Base-by-base conservation (phyloP, 192 early-diverging fungal genomes). In the Linnemannia schmuckeri region DNA sequence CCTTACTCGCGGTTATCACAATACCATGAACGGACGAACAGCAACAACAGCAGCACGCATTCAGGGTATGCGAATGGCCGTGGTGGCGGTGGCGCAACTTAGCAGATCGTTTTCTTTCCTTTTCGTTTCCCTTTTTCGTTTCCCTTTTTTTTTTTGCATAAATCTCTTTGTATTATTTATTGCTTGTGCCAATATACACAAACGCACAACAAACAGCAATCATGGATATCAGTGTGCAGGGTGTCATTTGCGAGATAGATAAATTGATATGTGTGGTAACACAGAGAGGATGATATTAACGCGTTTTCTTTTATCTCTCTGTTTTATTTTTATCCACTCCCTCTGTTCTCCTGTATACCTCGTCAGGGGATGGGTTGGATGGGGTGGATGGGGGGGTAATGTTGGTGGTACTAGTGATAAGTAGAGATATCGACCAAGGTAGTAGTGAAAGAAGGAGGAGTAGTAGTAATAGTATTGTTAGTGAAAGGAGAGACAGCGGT, bases 1-100 rank as follows among this genome's bases (percentile, higher is more conserved):
- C 47, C 77, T 47, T 77, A 61, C 55, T 38, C 75, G 37, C 52
- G 75, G 55, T 27, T 55, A 40, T 27, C 75, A 52, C 75, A 76
- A 20, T 78, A 78, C 57, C 69, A 78, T 38, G 77, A 78, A 12
- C 47, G 68, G 17, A 78, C 66, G 41, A 70, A 52, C 68, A 75
- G 81, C 54, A 70, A 52, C 42, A 47, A 46, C n/a, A 74, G 49
- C 22, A n/a, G 49, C 22, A n/a, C 17, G 35, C 70, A 77, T 74
- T 33, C 82, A 35, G 81, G 49, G 18, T 70, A 57, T 47, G 35
- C 38, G 18, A 76, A 76, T 33, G 74, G 73, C 37, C 63, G 47
- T 70, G 70, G 70, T n/a, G 66, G 49, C 66, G 75, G 49, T 22
- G 20, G 49, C 49, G 49, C 30, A 35, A 47, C 75, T 18, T 76